Conservation (phyloP, 208 protist genomes). For the Acanthamoeba sp. region DNA sequence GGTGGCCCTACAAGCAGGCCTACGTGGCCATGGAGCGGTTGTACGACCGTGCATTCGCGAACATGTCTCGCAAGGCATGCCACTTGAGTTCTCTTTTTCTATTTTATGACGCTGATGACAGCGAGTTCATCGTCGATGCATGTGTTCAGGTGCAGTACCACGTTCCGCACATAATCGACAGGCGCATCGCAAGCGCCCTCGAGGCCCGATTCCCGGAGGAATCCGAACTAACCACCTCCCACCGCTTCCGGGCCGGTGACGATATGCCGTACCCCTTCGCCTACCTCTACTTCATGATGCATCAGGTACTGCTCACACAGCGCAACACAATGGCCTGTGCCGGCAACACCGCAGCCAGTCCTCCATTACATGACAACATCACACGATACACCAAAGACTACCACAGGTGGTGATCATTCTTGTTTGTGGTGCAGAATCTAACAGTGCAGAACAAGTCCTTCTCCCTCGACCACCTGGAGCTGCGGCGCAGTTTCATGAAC, state of each 20-base stretch:
- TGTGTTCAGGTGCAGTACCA: slow-evolving; percentile 87
- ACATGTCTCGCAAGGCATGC: neutral
- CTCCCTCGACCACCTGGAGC: neutral
- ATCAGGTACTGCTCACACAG: slow-evolving; percentile 68
- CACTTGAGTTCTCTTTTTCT: neutral
- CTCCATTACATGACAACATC: too few species aligned
- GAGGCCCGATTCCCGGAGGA: slow-evolving; percentile 84
- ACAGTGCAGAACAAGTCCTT: slow-evolving; percentile 80
- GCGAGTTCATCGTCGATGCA: too few species aligned
- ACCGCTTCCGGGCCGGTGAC: slow-evolving; percentile 81
- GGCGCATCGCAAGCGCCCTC: slow-evolving; percentile 85
- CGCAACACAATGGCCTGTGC: too few species aligned
- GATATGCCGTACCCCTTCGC: slow-evolving; percentile 93
- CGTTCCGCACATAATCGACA: slow-evolving; percentile 93
- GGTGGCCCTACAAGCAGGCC: too few species aligned
- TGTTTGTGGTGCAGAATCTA: slow-evolving; percentile 20
- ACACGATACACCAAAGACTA: too few species aligned
- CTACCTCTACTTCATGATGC: slow-evolving; percentile 90
- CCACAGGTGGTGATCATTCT: too few species aligned
- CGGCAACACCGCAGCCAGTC: too few species aligned
- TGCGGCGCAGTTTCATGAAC: neutral
- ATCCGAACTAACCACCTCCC: slow-evolving; percentile 87
- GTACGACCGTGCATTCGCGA: too few species aligned
- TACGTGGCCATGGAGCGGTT: too few species aligned
- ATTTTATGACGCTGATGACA: too few species aligned